Evolutionary conservation across 768 basidiomycete genomes (phyloP), one percentile per base, ranked within the genome.

Genomic region (Pisolithus orientalis): DNA sequence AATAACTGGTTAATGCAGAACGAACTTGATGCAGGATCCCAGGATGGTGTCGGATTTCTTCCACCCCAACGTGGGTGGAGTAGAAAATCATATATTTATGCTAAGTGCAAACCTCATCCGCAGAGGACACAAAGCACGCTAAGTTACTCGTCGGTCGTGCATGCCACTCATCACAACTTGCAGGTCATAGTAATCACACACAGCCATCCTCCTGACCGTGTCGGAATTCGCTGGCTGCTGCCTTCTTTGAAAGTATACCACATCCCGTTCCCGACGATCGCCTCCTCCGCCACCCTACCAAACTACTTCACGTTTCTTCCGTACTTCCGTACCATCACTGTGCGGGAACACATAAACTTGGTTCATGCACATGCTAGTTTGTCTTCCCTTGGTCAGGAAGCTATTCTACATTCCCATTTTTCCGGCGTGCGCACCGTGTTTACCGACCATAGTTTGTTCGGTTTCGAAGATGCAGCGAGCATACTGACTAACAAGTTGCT

Each of bases 1-100:
- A 5, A 5, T 34, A 14, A 14, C 42, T 49, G 42, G 7, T 21
- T 7, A 27, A 24, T 6, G 28, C 37, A n/a, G 13, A 39, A 16
- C 6, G 2, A 14, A 32, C 57, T 38, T 59, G 49, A 6, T 28
- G 49, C 17, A 10, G 27, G n/a, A 17, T 0, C 2, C 2, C 57
- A 95, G 94, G 43, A 93, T 98, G 90, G 83, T 98, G 53, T 89
- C 85, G 39, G 96, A 99, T 72, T 99, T 98, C 75, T 99, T 97
- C 72, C 84, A 90, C 63, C 96, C 96, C 1, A 77, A 81, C 53
- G 86, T 94, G 3, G 96, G 96, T 3, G 96, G 96, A 7, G 95
- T 99, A 31, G 96, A 98, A 71, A 94, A 84, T 54, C 93, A 96
- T 67, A 94, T 97, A 37, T 97, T 91, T 70, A 90, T 90, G 81